A percentile compares a stretch with the other conserved stretches of the same genome.
Conservation (phyloP, 2,329 filamentous ascomycete genomes). For the Colletotrichum kahawae region DNA sequence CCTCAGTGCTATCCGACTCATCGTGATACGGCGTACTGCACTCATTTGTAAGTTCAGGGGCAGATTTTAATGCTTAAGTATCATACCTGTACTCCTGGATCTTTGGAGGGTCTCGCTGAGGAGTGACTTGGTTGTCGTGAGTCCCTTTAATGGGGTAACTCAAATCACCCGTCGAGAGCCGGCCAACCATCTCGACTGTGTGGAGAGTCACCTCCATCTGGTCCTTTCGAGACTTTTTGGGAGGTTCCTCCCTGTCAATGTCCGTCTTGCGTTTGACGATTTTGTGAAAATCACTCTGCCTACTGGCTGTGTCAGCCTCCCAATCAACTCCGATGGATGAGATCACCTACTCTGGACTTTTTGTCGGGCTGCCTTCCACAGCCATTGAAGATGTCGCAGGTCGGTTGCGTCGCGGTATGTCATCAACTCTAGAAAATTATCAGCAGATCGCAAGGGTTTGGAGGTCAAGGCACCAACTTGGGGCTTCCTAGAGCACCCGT, state of each 20-base stretch:
- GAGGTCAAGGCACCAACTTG: background rate
- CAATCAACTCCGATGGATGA: background rate
- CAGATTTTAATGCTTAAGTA: background rate
- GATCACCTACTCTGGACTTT: background rate
- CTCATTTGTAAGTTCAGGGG: background rate
- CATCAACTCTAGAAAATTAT: background rate
- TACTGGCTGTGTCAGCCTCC: background rate
- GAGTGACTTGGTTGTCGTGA: background rate
- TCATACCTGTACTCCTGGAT: background rate
- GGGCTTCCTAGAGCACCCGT: background rate
- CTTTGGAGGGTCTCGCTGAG: background rate
- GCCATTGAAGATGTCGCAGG: background rate
- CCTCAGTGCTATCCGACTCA: background rate
- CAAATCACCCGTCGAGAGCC: background rate
- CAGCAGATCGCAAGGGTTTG: background rate
- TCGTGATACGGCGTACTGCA: background rate
- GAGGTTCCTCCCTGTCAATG: background rate
- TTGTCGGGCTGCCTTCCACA: background rate
- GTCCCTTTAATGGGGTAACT: background rate
- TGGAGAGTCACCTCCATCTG: background rate
- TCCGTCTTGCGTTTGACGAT: background rate
- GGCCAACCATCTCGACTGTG: background rate
- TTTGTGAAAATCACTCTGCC: background rate
- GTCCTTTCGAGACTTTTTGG: background rate
- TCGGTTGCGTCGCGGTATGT: background rate